These are phyloP conservation scores for Cnidoscolus chayamansa DNA, from an alignment of 441 rosid species.

Conservation along the genomic window DNA sequence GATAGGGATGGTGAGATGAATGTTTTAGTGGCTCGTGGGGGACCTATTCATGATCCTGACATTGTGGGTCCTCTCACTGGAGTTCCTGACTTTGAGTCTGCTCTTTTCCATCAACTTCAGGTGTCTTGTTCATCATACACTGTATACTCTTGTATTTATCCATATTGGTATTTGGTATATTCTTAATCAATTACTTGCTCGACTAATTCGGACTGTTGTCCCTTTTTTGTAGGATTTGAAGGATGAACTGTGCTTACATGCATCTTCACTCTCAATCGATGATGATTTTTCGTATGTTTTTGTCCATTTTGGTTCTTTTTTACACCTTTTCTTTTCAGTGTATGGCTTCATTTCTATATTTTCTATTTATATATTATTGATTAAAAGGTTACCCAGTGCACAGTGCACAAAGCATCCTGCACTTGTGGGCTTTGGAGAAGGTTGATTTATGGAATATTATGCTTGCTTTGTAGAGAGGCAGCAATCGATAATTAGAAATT, in stretches of 20 bases:
- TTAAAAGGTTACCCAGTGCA: too few relatives aligned
- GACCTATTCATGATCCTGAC: conserved; percentile 53
- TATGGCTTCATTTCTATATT: neutral
- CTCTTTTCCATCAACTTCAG: conserved; percentile 38
- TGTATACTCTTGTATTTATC: neutral
- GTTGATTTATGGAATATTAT: too few relatives aligned
- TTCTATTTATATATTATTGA: neutral
- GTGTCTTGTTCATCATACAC: conserved; percentile 16
- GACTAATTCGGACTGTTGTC: neutral
- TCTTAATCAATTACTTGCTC: neutral
- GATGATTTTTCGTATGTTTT: conserved; percentile 47
- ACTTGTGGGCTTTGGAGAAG: too few relatives aligned
- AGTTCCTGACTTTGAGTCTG: conserved; percentile 47
- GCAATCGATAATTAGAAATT: neutral
- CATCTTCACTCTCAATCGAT: conserved; percentile 20
- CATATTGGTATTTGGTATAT: neutral
- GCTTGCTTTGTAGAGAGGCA: too few relatives aligned
- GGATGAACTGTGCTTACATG: conserved; percentile 36
- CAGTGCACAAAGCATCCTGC: too few relatives aligned
- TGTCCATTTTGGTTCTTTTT: too few relatives aligned
- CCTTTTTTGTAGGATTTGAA: conserved; percentile 37
- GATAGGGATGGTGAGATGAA: conserved; percentile 14
- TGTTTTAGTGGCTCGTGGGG: conserved; percentile 46
- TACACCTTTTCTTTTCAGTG: neutral
- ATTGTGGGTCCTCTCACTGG: conserved; percentile 47